These are phyloP conservation scores for Neofusicoccum parvum DNA, from an alignment of 2,329 filamentous ascomycete genomes.

Conservation along the genomic window DNA sequence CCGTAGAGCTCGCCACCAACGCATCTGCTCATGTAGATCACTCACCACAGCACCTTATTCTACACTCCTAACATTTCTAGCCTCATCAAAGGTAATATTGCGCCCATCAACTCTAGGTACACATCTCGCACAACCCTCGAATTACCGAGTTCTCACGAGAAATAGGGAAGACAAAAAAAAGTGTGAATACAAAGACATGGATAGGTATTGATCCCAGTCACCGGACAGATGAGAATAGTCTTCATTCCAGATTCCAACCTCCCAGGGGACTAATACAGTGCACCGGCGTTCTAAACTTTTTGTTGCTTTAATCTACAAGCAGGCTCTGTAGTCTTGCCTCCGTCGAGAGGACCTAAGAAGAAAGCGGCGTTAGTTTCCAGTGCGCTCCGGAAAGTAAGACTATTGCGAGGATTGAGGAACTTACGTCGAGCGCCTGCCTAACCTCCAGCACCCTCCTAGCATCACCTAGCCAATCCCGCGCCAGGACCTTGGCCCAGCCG, in stretches of 20 bases:
- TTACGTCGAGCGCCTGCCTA: constrained; percentile 91
- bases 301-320: constrained; percentile 65
- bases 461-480: constrained; percentile 90
- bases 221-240: too few species aligned
- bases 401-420: constrained; percentile 36
- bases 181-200: too few species aligned
- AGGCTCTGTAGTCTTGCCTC: constrained; percentile 88
- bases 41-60: too few species aligned
- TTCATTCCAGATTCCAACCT: not conserved
- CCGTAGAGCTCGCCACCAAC: too few species aligned
- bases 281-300: constrained; percentile 4
- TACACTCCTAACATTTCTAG: too few species aligned
- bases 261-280: not conserved
- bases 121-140: too few species aligned
- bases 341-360: constrained; percentile 76
- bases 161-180: too few species aligned
- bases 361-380: constrained; percentile 24
- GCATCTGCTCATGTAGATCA: too few species aligned
- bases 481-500: constrained; percentile 94
- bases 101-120: too few species aligned
- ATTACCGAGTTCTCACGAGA: too few species aligned
- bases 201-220: too few species aligned
- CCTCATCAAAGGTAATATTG: too few species aligned
- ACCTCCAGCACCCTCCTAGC: constrained; percentile 92
- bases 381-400: not conserved